These are phyloP conservation scores for Penicillium atrosanguineum DNA, from an alignment of 495 filamentous ascomycete genomes.

Conservation along the genomic window DNA sequence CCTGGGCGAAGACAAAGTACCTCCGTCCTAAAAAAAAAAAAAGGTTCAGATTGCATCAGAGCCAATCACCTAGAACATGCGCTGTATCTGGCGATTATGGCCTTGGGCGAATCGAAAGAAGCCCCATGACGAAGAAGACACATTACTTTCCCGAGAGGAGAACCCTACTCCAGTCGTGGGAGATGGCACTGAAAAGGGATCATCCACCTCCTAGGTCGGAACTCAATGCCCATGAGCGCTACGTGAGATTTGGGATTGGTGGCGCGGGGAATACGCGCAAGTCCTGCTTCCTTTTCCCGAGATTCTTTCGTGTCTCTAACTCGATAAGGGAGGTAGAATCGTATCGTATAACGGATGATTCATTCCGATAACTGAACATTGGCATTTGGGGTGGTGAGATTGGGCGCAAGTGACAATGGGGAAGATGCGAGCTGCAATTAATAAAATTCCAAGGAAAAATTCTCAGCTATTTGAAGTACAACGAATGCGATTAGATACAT, in stretches of 20 bases:
- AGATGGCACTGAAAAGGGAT: slow-evolving; percentile 1
- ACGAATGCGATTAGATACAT: not conserved
- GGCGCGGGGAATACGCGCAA: slow-evolving; percentile 42
- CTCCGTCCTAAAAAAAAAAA: not conserved
- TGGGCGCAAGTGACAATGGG: not conserved
- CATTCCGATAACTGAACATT: slow-evolving; percentile 3
- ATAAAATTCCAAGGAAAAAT: not conserved
- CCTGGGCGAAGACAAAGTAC: not conserved
- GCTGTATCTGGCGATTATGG: slow-evolving; percentile 15
- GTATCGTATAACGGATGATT: slow-evolving; percentile 12
- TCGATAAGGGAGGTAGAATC: slow-evolving; percentile 4
- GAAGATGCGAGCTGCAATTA: not conserved
- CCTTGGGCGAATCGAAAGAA: slow-evolving; percentile 18
- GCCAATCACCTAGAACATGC: slow-evolving; percentile 6
- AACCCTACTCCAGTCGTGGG: slow-evolving; percentile 9
- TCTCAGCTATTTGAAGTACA: not conserved
- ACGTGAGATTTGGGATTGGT: slow-evolving; percentile 37
- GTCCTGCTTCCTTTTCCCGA: slow-evolving; percentile 16
- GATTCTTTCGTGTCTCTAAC: slow-evolving; percentile 1
- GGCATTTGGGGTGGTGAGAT: not conserved
- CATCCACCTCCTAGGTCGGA: not conserved
- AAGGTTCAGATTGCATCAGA: not conserved
- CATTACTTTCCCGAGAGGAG: slow-evolving; percentile 8
- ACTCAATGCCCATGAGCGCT: slow-evolving; percentile 25
- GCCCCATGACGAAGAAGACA: slow-evolving; percentile 10